Percentiles rank a stretch among this genome's conserved stretches.
Evolutionary conservation across 2,329 filamentous ascomycete genomes (phyloP).

Genomic region (Fusarium sp.): DNA sequence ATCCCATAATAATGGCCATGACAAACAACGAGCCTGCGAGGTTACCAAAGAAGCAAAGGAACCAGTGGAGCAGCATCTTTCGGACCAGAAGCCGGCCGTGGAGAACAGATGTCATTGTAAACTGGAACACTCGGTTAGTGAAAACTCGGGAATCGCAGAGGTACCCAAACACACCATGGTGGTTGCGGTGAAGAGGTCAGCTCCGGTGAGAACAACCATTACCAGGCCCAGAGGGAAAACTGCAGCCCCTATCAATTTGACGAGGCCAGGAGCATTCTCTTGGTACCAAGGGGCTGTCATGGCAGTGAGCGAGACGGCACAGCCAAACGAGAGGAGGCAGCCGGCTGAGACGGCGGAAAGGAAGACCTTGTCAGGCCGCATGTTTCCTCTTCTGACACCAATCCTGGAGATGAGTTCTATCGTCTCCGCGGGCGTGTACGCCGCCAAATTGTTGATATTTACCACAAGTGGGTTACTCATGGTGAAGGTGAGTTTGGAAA

Average conservation of each 20-base stretch:
- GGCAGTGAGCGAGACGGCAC: constrained; percentile 36
- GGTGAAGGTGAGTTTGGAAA: not conserved
- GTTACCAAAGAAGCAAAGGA: constrained; percentile 62
- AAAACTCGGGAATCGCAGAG: rapidly evolving
- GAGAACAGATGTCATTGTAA: constrained; percentile 39
- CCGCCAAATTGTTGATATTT: constrained; percentile 30
- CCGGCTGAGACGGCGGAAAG: constrained; percentile 37
- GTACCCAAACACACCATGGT: constrained; percentile 22
- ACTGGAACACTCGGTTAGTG: constrained; percentile 16
- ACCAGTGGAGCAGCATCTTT: constrained; percentile 52
- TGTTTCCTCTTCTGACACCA: constrained; percentile 38
- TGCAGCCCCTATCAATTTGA: constrained; percentile 36
- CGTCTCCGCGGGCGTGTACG: constrained; percentile 41
- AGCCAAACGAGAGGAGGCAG: constrained; percentile 35
- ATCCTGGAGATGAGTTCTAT: constrained; percentile 36
- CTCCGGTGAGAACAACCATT: constrained; percentile 35
- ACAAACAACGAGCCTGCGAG: constrained; percentile 62
- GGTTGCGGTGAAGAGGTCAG: constrained; percentile 39
- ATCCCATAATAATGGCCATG: constrained; percentile 59
- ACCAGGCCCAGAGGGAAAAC: constrained; percentile 40
- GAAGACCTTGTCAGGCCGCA: constrained; percentile 36
- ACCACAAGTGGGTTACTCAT: constrained; percentile 36
- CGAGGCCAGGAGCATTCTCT: constrained; percentile 35
- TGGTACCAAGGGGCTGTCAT: constrained; percentile 42
- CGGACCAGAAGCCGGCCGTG: constrained; percentile 31